Percentiles rank a stretch among this genome's conserved stretches.
These are phyloP conservation scores for Spergularia marina DNA, from an alignment of 148 eudicot genomes.

Conservation along the genomic window DNA sequence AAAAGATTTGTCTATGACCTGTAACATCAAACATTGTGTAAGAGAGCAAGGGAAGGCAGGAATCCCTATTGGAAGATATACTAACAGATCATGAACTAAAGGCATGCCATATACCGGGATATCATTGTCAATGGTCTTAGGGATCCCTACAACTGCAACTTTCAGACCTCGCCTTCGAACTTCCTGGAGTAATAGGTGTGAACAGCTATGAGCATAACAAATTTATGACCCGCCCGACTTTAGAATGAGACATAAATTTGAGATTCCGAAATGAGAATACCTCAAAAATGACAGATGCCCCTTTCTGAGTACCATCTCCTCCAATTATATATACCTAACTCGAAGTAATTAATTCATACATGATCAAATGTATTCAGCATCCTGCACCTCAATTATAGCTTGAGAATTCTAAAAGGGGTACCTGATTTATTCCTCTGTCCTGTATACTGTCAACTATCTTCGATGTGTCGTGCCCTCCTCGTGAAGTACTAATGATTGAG, in stretches of 20 bases:
- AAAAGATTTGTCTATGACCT: conserved; percentile 51
- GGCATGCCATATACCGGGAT: conserved; percentile 38
- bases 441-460: conserved; percentile 93
- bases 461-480: conserved; percentile 81
- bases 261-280: conserved; percentile 17
- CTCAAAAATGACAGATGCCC: conserved; percentile 56
- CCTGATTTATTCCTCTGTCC: conserved; percentile 93
- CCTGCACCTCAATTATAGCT: neutral
- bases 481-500: conserved; percentile 84
- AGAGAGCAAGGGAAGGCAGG: neutral
- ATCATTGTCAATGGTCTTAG: conserved; percentile 61
- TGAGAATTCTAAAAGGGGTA: conserved; percentile 6
- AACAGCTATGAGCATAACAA: neutral
- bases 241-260: neutral
- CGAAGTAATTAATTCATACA: neutral
- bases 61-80: neutral
- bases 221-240: neutral
- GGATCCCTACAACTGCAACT: conserved; percentile 53
- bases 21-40: conserved; percentile 8
- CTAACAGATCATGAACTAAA: neutral
- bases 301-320: conserved; percentile 60
- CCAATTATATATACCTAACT: conserved; percentile 52
- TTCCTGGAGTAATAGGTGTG: conserved; percentile 35
- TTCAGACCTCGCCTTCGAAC: conserved; percentile 50
- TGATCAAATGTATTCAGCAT: neutral